Conservation (phyloP, 768 basidiomycete genomes). For the Galerina marginata region DNA sequence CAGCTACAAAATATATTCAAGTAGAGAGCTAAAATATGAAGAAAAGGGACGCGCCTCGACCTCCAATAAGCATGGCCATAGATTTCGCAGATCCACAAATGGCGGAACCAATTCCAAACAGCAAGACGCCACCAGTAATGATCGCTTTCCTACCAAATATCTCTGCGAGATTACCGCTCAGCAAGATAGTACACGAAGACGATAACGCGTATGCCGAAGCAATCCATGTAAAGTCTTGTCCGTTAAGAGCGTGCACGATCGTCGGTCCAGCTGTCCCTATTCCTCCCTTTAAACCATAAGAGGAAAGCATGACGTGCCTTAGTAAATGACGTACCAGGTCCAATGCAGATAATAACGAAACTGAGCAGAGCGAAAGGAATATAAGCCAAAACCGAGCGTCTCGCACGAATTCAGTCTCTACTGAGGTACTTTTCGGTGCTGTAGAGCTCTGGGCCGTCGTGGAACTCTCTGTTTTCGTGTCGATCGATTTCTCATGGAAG, state of each 20-base stretch:
- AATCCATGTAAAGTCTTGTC: conserved; percentile 4
- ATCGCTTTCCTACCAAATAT: background rate
- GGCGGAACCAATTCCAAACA: background rate
- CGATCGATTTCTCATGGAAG: too few relatives aligned
- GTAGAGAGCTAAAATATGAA: background rate
- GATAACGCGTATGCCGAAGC: conserved; percentile 5
- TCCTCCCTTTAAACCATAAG: background rate
- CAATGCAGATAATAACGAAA: too few relatives aligned
- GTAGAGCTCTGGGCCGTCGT: too few relatives aligned
- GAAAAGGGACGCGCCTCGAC: background rate
- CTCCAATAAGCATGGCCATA: conserved; percentile 1
- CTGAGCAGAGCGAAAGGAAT: too few relatives aligned
- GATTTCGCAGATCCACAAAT: conserved; percentile 2
- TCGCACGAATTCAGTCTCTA: too few relatives aligned
- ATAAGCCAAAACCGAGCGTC: too few relatives aligned
- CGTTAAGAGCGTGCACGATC: background rate
- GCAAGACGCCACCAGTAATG: background rate
- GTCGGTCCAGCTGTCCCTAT: conserved; percentile 6
- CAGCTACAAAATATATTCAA: background rate
- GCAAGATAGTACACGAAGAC: background rate
- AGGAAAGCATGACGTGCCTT: too few relatives aligned
- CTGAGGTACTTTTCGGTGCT: too few relatives aligned
- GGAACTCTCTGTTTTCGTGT: too few relatives aligned
- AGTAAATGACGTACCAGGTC: too few relatives aligned
- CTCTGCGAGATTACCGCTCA: conserved; percentile 1